phyloP scores from a whole-genome alignment of 768 basidiomycete species.

The Hypholoma sublateritium region DNA sequence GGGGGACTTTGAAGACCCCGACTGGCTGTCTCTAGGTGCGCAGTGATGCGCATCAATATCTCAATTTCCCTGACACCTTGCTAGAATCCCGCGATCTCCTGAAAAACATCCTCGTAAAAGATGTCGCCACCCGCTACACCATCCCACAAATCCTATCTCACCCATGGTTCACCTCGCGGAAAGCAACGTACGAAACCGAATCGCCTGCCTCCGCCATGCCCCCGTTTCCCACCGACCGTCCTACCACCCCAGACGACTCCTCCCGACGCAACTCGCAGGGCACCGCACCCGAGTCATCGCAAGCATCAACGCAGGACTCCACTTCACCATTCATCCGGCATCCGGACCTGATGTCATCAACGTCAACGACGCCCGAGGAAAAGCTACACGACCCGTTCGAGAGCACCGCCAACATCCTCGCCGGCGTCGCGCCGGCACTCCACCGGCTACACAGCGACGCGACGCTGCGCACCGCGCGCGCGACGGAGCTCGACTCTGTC shows the following conservation, averaged over 20 bases:
- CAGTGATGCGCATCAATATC: neutral
- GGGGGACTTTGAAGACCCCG: constrained; percentile 88
- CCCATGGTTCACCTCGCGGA: constrained; percentile 72
- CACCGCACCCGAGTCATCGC: constrained; percentile 44
- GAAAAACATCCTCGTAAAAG: constrained; percentile 71
- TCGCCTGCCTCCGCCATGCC: constrained; percentile 23
- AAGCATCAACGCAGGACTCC: constrained; percentile 55
- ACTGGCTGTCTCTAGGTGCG: constrained; percentile 86
- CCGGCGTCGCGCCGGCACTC: constrained; percentile 24
- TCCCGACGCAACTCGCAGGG: constrained; percentile 23
- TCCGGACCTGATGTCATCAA: constrained; percentile 40
- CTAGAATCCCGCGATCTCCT: constrained; percentile 87
- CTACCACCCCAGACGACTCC: constrained; percentile 18
- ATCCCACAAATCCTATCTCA: constrained; percentile 87
- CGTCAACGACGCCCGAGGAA: constrained; percentile 61
- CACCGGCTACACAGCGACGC: constrained; percentile 56
- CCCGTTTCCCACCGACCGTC: constrained; percentile 24
- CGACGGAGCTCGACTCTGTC: constrained; percentile 33
- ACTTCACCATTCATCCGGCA: constrained; percentile 42
- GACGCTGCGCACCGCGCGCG: constrained; percentile 52
- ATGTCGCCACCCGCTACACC: constrained; percentile 70
- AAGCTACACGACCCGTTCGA: constrained; percentile 44
- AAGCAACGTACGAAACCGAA: constrained; percentile 33
- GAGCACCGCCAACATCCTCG: constrained; percentile 21
- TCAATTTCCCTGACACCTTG: constrained; percentile 7